phyloP scores from a whole-genome alignment of 192 early-diverging fungal genomes.

The Dissophora ornata region DNA sequence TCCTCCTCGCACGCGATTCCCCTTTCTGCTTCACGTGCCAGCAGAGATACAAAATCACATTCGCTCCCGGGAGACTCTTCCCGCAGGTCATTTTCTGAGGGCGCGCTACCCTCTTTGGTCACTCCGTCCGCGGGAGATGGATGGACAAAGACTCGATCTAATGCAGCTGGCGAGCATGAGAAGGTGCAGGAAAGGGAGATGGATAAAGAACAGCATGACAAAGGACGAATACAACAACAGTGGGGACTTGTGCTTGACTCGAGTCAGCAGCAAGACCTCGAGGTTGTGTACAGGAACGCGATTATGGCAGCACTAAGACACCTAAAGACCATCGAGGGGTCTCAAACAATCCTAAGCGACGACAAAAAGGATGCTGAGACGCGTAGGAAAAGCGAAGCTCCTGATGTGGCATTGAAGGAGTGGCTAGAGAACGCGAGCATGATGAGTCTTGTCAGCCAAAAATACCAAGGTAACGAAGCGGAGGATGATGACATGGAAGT shows the following conservation, averaged over 20 bases:
- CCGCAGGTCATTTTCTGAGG: not conserved
- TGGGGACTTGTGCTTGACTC: slow-evolving; percentile 11
- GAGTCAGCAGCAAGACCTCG: not conserved
- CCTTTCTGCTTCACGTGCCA: not conserved
- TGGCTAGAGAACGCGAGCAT: slow-evolving; percentile 22
- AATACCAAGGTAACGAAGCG: not conserved
- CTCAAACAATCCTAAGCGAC: too few relatives aligned
- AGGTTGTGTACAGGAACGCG: slow-evolving; percentile 5
- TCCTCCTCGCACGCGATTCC: not conserved
- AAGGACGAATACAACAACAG: not conserved
- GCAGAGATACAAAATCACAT: not conserved
- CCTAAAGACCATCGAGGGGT: slow-evolving; percentile 19
- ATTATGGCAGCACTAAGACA: slow-evolving; percentile 23
- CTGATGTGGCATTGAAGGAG: slow-evolving; percentile 1
- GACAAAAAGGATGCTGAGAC: not conserved
- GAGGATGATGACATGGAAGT: not conserved
- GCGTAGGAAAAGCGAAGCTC: not conserved
- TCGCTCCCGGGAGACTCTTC: not conserved
- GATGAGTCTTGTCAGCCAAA: slow-evolving; percentile 5
- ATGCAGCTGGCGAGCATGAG: too few relatives aligned
- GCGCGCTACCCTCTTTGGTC: not conserved
- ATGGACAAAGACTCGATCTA: too few relatives aligned
- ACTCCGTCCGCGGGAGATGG: too few relatives aligned
- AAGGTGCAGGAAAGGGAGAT: not conserved
- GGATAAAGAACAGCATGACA: too few relatives aligned